These are phyloP conservation scores for Fusarium sp. DNA, from an alignment of 2,329 filamentous ascomycete genomes.

Conservation along the genomic window DNA sequence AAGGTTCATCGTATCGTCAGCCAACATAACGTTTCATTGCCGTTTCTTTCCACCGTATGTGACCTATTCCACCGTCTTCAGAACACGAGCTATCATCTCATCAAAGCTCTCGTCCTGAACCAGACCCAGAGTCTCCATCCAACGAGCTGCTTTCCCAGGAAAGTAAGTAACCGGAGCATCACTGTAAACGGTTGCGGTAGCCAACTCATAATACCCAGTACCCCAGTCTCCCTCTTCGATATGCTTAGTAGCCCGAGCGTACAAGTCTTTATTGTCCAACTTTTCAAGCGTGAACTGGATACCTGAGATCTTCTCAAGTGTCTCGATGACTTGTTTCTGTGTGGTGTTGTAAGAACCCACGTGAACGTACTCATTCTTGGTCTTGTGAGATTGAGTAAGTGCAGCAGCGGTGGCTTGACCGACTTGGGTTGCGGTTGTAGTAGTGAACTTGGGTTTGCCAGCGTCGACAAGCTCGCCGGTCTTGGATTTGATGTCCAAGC, in stretches of 20 bases:
- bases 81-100: slow-evolving; percentile 9
- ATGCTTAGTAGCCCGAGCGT: not conserved
- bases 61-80: not conserved
- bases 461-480: slow-evolving; percentile 5
- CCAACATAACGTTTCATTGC: no score
- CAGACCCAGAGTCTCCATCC: slow-evolving; percentile 1
- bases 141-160: slow-evolving; percentile 4
- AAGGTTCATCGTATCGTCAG: not conserved
- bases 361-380: slow-evolving; percentile 7
- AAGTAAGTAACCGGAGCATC: slow-evolving; percentile 9
- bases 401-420: slow-evolving; percentile 17
- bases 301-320: not conserved
- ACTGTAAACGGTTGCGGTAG: slow-evolving; percentile 9
- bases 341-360: not conserved
- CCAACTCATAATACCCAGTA: slow-evolving; percentile 19
- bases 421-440: slow-evolving; percentile 10
- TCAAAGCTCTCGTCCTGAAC: slow-evolving; percentile 6
- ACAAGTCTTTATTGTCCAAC: slow-evolving; percentile 4
- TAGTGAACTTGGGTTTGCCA: slow-evolving; percentile 15
- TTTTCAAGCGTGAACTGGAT: not conserved
- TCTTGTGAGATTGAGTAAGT: not conserved
- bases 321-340: slow-evolving; percentile 6
- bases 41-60: no score
- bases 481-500: slow-evolving; percentile 2
- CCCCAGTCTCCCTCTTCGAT: slow-evolving; percentile 10